Base-by-base conservation (phyloP, 495 filamentous ascomycete genomes). In the Neurospora sp. region DNA sequence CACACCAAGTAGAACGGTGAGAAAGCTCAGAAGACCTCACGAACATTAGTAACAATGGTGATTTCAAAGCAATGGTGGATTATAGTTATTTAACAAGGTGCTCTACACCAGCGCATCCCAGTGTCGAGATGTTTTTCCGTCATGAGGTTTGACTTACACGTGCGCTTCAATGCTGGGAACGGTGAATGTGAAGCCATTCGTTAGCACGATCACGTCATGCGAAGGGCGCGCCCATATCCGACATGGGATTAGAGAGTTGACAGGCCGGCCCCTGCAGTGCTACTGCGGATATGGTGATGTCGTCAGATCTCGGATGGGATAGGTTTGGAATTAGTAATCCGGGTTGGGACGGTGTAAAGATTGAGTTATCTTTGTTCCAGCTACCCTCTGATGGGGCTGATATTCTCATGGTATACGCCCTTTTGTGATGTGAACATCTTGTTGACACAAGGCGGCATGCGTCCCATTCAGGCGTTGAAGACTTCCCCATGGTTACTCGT, bases 121-220 rank as follows among this genome's bases (percentile, higher is more conserved):
- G 24, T 62, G 54, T 17, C 2, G 5, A 28, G 48, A 62, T 3
- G 13, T 31, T 62, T 17, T 31, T 8, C 54, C 54, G 54, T 31
- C 48, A 28, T 24, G 9, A 24, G 10, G 48, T 59, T 59, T 31
- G 54, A 62, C 54, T 66, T 66, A 31, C 6, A 66, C 28, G 7
- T 7, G 54, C 54, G 11, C 24, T 28, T 62, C 45, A 54, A 62
- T 4, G 48, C 21, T 28, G 24, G 24, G 48, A 28, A 31, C 1
- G 24, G 24, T 15, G 54, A 17, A 62, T 19, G 13, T 48, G 39
- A 72, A 74, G 71, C 48, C 34, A 69, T 70, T 62, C 71, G 43
- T 42, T 70, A 34, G 71, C 71, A 45, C n/a, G 45, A 73, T 70
- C 71, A 73, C 74, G 74, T 71, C 74, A 75, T 75, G 72, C 54